A percentile compares a stretch with the other conserved stretches of the same genome.
Evolutionary conservation across 2,329 filamentous ascomycete genomes (phyloP).

Genomic region (Phialophora chinensis): DNA sequence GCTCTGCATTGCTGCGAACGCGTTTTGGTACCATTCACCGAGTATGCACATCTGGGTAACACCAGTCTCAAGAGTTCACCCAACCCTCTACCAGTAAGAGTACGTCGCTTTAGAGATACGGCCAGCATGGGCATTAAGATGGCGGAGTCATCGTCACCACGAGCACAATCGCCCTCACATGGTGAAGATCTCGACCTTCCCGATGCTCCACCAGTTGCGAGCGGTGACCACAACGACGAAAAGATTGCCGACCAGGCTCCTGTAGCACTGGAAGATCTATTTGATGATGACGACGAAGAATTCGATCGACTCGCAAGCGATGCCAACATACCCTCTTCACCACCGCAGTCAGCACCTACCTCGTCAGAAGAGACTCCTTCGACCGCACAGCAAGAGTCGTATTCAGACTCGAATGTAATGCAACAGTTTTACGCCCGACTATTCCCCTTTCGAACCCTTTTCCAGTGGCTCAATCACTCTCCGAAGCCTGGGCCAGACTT

Average conservation of each 20-base stretch:
- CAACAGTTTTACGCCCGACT: conserved; percentile 93
- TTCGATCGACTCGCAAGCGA: conserved; percentile 61
- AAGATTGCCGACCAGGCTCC: conserved; percentile 24
- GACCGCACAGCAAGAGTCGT: conserved; percentile 32
- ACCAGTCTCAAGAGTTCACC: neutral
- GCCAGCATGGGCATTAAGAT: conserved; percentile 36
- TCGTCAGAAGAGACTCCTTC: conserved; percentile 48
- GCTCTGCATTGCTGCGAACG: neutral
- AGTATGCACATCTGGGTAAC: neutral
- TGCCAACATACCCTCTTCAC: conserved; percentile 47
- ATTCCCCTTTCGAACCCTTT: conserved; percentile 92
- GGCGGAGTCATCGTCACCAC: conserved; percentile 42
- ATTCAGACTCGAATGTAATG: conserved; percentile 72
- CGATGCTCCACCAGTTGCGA: conserved; percentile 34
- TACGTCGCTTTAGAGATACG: neutral
- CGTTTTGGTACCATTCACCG: neutral
- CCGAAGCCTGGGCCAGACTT: conserved; percentile 86
- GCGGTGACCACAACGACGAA: conserved; percentile 15
- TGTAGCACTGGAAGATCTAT: conserved; percentile 63
- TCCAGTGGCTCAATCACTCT: conserved; percentile 97
- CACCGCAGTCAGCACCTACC: conserved; percentile 46
- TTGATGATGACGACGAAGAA: conserved; percentile 54
- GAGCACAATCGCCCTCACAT: conserved; percentile 15
- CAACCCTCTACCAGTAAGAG: neutral
- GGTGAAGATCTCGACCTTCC: conserved; percentile 36